Evolutionary conservation across 108 stramenopile genomes (phyloP).

Genomic region (Fistulifera pelliculosa): DNA sequence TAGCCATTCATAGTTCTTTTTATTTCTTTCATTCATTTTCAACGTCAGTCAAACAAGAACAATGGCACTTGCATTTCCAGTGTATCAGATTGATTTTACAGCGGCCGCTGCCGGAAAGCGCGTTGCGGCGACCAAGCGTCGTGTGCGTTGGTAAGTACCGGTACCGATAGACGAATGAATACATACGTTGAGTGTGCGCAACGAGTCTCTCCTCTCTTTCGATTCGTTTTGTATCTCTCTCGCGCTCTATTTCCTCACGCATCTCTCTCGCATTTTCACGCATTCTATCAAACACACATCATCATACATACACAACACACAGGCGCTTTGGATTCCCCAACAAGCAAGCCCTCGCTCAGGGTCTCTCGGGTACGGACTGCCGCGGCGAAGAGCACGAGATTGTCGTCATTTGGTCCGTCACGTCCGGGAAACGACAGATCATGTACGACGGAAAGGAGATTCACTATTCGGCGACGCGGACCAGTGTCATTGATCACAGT

Average conservation of each 20-base stretch:
- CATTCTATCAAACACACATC: no score
- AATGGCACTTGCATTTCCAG: slow-evolving; percentile 5
- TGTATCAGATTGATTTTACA: slow-evolving; percentile 86
- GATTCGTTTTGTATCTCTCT: background rate
- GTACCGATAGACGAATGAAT: no score
- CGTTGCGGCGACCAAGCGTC: slow-evolving; percentile 78
- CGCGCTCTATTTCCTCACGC: background rate
- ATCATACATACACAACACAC: background rate
- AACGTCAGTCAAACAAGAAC: background rate
- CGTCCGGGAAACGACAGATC: slow-evolving; percentile 73
- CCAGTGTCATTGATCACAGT: slow-evolving; percentile 66
- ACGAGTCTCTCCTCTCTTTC: no score
- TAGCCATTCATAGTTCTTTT: background rate
- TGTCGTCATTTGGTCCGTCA: slow-evolving; percentile 78
- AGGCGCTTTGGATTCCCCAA: slow-evolving; percentile 90
- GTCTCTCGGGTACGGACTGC: slow-evolving; percentile 76
- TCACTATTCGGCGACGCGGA: slow-evolving; percentile 31
- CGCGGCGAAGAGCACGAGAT: slow-evolving; percentile 90
- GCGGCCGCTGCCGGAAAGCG: slow-evolving; percentile 81
- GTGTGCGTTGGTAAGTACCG: slow-evolving; percentile 76
- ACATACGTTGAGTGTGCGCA: no score
- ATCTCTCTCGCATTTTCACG: background rate
- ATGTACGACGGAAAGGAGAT: slow-evolving; percentile 75
- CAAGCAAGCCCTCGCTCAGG: slow-evolving; percentile 65
- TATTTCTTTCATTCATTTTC: background rate